Percentiles rank a stretch among this genome's conserved stretches.
These are phyloP conservation scores for Nemania bipapillata DNA, from an alignment of 2,329 filamentous ascomycete genomes.

Conservation along the genomic window DNA sequence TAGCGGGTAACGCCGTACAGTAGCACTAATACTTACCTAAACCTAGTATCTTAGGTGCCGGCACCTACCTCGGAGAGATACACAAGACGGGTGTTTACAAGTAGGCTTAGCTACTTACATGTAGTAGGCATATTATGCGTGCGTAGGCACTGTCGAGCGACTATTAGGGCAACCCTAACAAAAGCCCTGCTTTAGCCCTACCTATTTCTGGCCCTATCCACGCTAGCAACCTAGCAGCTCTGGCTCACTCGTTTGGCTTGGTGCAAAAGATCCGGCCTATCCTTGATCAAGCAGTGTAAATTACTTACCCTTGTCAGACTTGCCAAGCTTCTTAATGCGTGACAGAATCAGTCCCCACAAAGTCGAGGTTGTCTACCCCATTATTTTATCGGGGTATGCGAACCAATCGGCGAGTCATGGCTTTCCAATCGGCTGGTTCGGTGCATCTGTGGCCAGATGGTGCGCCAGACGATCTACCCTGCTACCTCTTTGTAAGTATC, in stretches of 20 bases:
- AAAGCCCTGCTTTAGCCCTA: background rate
- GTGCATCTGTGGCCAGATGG: background rate
- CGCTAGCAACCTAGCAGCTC: background rate
- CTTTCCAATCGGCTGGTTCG: conserved; percentile 30
- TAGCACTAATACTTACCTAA: background rate
- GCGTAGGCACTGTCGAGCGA: background rate
- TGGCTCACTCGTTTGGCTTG: background rate
- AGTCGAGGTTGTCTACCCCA: conserved; percentile 15
- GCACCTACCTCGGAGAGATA: background rate
- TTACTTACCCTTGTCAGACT: no score
- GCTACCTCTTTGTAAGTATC: background rate
- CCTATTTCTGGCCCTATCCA: background rate
- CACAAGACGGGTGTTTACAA: no score
- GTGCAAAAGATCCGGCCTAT: background rate
- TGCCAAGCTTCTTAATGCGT: background rate
- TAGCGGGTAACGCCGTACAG: background rate
- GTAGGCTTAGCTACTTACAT: no score
- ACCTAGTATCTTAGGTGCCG: background rate
- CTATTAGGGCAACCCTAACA: conserved; percentile 10
- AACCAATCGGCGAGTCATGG: conserved; percentile 1
- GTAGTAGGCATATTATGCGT: no score
- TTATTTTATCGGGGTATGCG: background rate
- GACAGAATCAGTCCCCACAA: background rate
- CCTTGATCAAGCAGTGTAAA: background rate
- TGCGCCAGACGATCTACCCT: background rate